Conservation (phyloP, 306 rosid species). For the Aeschynomene evenia region DNA sequence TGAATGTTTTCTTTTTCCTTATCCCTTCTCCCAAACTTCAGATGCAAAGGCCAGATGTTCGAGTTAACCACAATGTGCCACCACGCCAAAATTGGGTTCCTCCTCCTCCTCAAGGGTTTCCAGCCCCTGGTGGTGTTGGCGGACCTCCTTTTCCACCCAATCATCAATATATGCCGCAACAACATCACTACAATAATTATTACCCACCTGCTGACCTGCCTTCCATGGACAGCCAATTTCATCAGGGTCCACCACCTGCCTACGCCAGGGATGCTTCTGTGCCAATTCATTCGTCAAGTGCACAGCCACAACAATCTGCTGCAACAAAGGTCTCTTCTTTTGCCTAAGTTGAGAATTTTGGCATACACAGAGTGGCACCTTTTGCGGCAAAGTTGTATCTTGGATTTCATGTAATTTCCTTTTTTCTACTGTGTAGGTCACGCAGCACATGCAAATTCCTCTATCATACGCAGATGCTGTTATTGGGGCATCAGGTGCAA, state of each 20-base stretch:
- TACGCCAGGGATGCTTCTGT: constrained; percentile 38
- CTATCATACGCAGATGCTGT: constrained; percentile 49
- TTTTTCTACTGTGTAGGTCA: constrained; percentile 33
- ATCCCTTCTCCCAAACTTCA: not conserved
- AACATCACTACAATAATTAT: constrained; percentile 41
- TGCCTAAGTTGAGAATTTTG: constrained; percentile 7
- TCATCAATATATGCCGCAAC: constrained; percentile 42
- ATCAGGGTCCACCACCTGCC: constrained; percentile 44
- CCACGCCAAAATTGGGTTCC: constrained; percentile 44
- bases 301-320: constrained; percentile 32
- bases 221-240: constrained; percentile 35
- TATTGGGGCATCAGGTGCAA: constrained; percentile 43
- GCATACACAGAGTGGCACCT: not conserved
- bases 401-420: constrained; percentile 1
- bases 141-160: constrained; percentile 42
- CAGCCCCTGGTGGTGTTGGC: constrained; percentile 28
- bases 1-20: not conserved
- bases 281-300: constrained; percentile 27
- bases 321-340: constrained; percentile 33
- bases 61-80: constrained; percentile 37
- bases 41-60: constrained; percentile 40
- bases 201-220: constrained; percentile 41
- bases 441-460: constrained; percentile 53
- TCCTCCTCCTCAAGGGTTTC: constrained; percentile 43
- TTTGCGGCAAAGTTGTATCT: not conserved